phyloP scores from a whole-genome alignment of 495 filamentous ascomycete genomes.

The Saxophila tyrrhenica region DNA sequence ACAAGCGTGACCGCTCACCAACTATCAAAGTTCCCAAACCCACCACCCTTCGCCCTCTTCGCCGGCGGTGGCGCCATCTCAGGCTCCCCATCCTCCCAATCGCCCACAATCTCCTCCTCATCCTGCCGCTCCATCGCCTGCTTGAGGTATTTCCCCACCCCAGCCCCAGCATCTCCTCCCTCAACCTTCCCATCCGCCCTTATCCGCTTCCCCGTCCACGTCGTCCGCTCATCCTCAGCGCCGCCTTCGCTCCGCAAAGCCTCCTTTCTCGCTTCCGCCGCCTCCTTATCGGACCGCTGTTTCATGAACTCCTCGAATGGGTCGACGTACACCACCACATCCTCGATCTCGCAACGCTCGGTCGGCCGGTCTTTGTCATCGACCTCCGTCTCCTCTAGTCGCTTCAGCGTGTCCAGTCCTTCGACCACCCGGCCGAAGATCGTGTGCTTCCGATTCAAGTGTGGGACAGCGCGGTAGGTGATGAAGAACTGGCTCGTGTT shows the following conservation, averaged over 20 bases:
- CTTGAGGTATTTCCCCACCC: slow-evolving; percentile 75
- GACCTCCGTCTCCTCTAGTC: slow-evolving; percentile 60
- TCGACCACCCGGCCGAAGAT: slow-evolving; percentile 81
- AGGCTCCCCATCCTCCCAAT: slow-evolving; percentile 45
- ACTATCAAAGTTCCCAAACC: slow-evolving; percentile 87
- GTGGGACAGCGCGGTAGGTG: slow-evolving; percentile 66
- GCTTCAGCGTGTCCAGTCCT: slow-evolving; percentile 52
- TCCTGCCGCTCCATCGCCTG: slow-evolving; percentile 31
- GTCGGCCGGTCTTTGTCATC: slow-evolving; percentile 59
- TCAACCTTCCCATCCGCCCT: slow-evolving; percentile 38
- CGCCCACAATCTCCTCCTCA: slow-evolving; percentile 44
- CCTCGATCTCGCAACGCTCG: slow-evolving; percentile 65
- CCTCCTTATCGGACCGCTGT: slow-evolving; percentile 42
- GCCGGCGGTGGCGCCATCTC: slow-evolving; percentile 64
- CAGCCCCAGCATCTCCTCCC: slow-evolving; percentile 34
- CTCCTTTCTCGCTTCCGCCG: slow-evolving; percentile 27
- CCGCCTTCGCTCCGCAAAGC: slow-evolving; percentile 36
- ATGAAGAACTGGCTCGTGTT: slow-evolving; percentile 96
- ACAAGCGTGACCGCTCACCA: too few species aligned
- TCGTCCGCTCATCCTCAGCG: slow-evolving; percentile 70
- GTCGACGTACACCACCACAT: slow-evolving; percentile 81
- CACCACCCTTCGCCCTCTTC: slow-evolving; percentile 58
- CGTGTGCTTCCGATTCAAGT: slow-evolving; percentile 93
- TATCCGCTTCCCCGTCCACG: slow-evolving; percentile 75
- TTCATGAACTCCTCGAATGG: slow-evolving; percentile 87